phyloP scores from a whole-genome alignment of 1,139 yeast genomes.

The Blastobotrys petasosporus region DNA sequence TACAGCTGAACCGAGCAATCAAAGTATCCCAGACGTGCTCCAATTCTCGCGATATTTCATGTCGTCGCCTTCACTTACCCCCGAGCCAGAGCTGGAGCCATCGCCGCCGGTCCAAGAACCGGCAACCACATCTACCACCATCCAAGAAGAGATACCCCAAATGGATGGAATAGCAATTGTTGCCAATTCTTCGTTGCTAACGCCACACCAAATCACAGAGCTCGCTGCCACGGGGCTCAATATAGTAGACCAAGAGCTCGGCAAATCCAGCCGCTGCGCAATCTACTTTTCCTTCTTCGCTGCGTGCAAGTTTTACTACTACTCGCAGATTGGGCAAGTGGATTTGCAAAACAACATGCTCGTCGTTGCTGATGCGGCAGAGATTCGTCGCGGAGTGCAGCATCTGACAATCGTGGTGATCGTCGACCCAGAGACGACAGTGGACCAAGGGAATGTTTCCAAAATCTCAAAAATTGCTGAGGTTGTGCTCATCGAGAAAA shows the following conservation, averaged over 20 bases:
- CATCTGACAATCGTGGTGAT: background rate
- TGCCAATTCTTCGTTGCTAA: background rate
- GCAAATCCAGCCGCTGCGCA: background rate
- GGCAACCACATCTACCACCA: no score
- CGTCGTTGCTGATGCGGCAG: background rate
- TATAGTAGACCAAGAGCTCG: conserved; percentile 5
- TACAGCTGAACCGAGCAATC: no score
- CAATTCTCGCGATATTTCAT: no score
- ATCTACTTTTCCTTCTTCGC: conserved; percentile 1
- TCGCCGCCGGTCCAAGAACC: no score
- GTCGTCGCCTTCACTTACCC: no score
- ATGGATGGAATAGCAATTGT: conserved; percentile 1
- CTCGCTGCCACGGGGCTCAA: background rate
- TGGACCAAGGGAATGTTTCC: background rate
- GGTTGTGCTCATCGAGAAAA: background rate
- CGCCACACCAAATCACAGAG: background rate
- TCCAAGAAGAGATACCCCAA: no score
- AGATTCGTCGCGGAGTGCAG: background rate
- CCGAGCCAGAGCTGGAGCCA: no score
- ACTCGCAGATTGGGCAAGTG: background rate
- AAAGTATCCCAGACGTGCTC: no score
- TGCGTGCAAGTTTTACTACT: background rate
- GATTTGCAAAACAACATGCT: background rate
- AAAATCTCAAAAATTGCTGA: no score
- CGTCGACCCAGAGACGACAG: background rate